Evolutionary conservation across 2,329 filamentous ascomycete genomes (phyloP).

Genomic region (Diplodia corticola): DNA sequence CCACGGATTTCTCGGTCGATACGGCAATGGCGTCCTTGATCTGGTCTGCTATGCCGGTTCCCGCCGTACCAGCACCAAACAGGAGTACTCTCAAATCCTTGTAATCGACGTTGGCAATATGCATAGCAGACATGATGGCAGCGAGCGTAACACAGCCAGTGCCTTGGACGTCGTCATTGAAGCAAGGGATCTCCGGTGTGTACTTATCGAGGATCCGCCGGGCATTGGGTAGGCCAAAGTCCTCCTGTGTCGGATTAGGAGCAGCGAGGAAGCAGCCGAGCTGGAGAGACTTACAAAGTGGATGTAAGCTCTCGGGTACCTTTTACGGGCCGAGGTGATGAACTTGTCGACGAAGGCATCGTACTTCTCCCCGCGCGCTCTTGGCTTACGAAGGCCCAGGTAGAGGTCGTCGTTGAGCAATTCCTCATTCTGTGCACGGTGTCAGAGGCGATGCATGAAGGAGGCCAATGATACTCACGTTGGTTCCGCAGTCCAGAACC

Average conservation of each 20-base stretch:
- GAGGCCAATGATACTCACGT: constrained; percentile 46
- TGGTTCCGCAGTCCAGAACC: constrained; percentile 81
- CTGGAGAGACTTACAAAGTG: constrained; percentile 60
- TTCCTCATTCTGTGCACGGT: constrained; percentile 58
- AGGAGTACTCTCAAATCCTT: constrained; percentile 70
- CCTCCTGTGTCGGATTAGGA: constrained; percentile 52
- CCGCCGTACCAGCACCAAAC: constrained; percentile 80
- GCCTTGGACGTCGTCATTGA: constrained; percentile 90
- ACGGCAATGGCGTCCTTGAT: constrained; percentile 75
- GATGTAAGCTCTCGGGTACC: constrained; percentile 78
- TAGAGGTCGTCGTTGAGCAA: constrained; percentile 77
- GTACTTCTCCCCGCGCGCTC: constrained; percentile 70
- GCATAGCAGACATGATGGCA: constrained; percentile 73
- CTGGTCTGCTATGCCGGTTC: constrained; percentile 83
- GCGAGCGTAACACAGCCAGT: constrained; percentile 86
- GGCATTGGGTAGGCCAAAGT: constrained; percentile 79
- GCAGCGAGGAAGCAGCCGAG: not conserved
- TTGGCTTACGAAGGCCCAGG: constrained; percentile 67
- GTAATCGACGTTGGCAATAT: constrained; percentile 67
- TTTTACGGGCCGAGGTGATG: constrained; percentile 64
- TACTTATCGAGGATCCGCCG: constrained; percentile 76
- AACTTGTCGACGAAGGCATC: constrained; percentile 77
- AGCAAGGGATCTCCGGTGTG: constrained; percentile 71
- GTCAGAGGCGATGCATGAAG: constrained; percentile 18
- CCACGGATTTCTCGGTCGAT: constrained; percentile 64